Conservation (phyloP, 2,329 filamentous ascomycete genomes). For the Fusarium sp. region DNA sequence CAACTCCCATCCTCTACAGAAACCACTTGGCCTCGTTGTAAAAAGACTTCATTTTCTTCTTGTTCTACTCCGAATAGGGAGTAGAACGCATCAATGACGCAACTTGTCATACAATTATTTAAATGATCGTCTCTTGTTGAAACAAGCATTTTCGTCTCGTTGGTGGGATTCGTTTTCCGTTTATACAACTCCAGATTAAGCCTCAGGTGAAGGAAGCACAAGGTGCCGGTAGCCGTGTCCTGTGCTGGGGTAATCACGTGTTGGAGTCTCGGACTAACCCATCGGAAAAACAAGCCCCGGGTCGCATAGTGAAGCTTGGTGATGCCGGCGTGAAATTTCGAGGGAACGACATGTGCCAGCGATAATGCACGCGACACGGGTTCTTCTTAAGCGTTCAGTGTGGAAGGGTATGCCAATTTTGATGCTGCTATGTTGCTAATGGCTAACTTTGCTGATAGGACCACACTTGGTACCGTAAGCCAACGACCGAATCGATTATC, state of each 20-base stretch:
- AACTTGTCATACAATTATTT: constrained; percentile 6
- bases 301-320: constrained; percentile 38
- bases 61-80: neutral
- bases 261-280: constrained; percentile 17
- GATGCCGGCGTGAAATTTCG: constrained; percentile 40
- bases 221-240: constrained; percentile 23
- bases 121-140: constrained; percentile 17
- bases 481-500: constrained; percentile 10
- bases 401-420: constrained; percentile 78
- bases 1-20: neutral
- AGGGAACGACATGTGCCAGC: constrained; percentile 43
- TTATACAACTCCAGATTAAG: constrained; percentile 7
- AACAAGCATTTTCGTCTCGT: constrained; percentile 28
- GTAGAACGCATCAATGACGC: neutral
- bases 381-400: constrained; percentile 79
- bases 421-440: neutral
- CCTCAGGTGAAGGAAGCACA: constrained; percentile 18
- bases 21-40: constrained; percentile 8
- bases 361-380: constrained; percentile 76
- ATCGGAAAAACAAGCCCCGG: constrained; percentile 33
- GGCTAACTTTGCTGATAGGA: constrained; percentile 53
- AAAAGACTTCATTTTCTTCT: neutral
- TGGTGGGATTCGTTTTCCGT: constrained; percentile 38
- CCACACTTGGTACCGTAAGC: constrained; percentile 68
- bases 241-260: constrained; percentile 25